Evolutionary conservation across 2,329 filamentous ascomycete genomes (phyloP).

Genomic region (Trichoderma sp.): DNA sequence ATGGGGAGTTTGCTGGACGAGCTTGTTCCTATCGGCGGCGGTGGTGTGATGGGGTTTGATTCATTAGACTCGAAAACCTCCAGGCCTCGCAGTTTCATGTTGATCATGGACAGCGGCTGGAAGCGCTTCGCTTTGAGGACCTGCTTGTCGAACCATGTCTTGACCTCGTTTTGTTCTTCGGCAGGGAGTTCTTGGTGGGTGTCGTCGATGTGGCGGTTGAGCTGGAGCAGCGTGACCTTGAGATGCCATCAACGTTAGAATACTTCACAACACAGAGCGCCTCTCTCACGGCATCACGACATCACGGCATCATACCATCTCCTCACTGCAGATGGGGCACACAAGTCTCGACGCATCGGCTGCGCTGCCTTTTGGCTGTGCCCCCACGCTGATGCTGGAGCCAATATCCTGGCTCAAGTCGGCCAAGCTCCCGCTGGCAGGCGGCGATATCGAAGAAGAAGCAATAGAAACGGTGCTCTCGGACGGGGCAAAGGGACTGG

Average conservation of each 20-base stretch:
- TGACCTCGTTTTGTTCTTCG: constrained; percentile 87
- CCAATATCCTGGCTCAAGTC: constrained; percentile 74
- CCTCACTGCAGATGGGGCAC: constrained; percentile 97
- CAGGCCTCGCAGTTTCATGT: constrained; percentile 87
- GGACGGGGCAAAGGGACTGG: constrained; percentile 52
- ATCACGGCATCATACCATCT: constrained; percentile 68
- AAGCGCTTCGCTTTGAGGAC: constrained; percentile 91
- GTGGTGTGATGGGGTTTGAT: constrained; percentile 42
- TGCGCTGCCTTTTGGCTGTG: constrained; percentile 51
- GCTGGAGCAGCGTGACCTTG: constrained; percentile 83
- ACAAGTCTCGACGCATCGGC: constrained; percentile 61
- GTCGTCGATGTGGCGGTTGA: constrained; percentile 85
- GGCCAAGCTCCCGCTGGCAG: constrained; percentile 58
- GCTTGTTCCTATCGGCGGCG: constrained; percentile 24
- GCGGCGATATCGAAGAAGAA: constrained; percentile 66
- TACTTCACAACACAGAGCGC: not conserved
- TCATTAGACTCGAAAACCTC: constrained; percentile 95
- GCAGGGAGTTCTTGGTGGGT: constrained; percentile 85
- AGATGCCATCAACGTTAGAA: not conserved
- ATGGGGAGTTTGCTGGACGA: constrained; percentile 40
- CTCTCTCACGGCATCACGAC: not conserved
- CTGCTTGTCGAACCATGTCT: constrained; percentile 95
- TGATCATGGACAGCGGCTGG: constrained; percentile 84
- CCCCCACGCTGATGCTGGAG: constrained; percentile 70
- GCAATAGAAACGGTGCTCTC: constrained; percentile 75